Evolutionary conservation across 2,329 filamentous ascomycete genomes (phyloP), one percentile per base, ranked within the genome.

Genomic region (Fusarium ramigenum): DNA sequence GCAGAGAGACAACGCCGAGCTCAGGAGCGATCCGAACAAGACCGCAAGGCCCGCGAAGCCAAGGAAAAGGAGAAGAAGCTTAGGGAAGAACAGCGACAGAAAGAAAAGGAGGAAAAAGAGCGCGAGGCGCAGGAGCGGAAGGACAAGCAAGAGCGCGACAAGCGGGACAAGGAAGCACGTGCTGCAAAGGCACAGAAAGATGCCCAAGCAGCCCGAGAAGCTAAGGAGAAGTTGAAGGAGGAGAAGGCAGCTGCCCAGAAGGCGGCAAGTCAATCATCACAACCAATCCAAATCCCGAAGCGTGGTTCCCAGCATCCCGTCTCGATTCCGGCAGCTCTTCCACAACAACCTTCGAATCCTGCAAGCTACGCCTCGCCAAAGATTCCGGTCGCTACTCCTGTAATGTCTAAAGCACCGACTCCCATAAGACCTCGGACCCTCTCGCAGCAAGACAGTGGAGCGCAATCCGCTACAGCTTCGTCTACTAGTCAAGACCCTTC

Each of bases 21-120:
- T 62, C 92, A 94, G 78, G 95, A 98, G 79, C 94, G 97, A 80
- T 91, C 92, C 34, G 95, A 98, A 80, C 87, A 90, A 66, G 96
- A 98, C 81, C 92, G 94, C 65, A 97, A 95, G 82, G 80, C 80
- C n/a, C 93, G 86, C 37, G 87, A 89, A 67, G 82, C 83, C 56
- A 88, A 85, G 75, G 86, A 88, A 75, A 93, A 90, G 76, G 95
- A 97, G 83, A 96, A 94, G 84, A 96, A 92, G 83, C 90, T 91
- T 70, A 95, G 93, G 82, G 94, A 94, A 78, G 95, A 96, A 79
- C 91, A 94, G 75, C 91, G 93, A 32, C 90, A 93, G 76, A 93
- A 89, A 77, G 95, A 97, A 77, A 93, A 90, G 80, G 93, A 97
- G 76, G 89, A 89, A 78, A 88, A 85, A 78, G 89, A 91, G 78